phyloP scores from a whole-genome alignment of 768 basidiomycete species.

The Mycena leptocephala region DNA sequence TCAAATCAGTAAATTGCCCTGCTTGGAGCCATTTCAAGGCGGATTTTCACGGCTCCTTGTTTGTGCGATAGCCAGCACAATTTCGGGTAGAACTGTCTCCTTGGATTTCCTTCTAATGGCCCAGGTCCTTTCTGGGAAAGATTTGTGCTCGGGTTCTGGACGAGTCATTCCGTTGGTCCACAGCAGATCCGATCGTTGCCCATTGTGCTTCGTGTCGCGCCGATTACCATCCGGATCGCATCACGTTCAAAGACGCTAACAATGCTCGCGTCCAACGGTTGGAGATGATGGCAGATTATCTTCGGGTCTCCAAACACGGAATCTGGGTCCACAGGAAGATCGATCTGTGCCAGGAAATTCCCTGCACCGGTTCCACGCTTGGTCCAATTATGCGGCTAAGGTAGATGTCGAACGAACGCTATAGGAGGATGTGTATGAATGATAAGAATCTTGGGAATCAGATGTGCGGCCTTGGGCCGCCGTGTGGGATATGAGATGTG shows the following conservation, averaged over 20 bases:
- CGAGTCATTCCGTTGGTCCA: neutral
- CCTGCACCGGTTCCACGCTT: slow-evolving; percentile 41
- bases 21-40: no score
- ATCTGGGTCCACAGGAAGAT: slow-evolving; percentile 42
- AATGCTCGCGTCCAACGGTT: neutral
- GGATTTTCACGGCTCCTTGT: no score
- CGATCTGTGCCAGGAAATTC: slow-evolving; percentile 41
- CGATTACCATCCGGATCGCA: slow-evolving; percentile 39
- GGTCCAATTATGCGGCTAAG: slow-evolving; percentile 48
- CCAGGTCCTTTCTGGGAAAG: no score
- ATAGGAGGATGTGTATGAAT: no score
- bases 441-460: no score
- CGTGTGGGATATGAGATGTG: no score
- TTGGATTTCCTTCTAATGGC: no score
- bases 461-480: no score
- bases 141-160: slow-evolving; percentile 22
- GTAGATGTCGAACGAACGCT: no score
- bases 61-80: no score
- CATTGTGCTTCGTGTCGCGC: slow-evolving; percentile 35
- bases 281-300: slow-evolving; percentile 17
- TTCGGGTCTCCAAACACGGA: slow-evolving; percentile 44
- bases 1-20: no score
- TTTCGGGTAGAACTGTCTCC: no score
- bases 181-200: slow-evolving; percentile 21
- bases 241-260: slow-evolving; percentile 1